These are phyloP conservation scores for Ambrosia hybrid DNA, from an alignment of 140 eudicot genomes.

Conservation along the genomic window DNA sequence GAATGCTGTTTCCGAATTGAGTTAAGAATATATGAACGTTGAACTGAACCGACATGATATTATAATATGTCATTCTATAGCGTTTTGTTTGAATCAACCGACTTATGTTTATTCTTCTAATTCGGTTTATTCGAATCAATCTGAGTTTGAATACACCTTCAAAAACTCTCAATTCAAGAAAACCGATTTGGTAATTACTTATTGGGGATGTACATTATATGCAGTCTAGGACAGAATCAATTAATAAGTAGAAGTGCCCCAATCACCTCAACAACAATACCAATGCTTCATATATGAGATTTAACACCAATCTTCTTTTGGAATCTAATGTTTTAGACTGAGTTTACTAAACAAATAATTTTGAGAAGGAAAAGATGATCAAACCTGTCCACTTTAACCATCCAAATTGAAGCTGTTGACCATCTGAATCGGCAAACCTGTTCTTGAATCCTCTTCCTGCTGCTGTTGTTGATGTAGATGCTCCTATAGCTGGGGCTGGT, in stretches of 20 bases:
- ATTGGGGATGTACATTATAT: background rate
- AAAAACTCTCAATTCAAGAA: background rate
- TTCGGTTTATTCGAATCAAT: background rate
- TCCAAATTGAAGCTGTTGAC: slow-evolving; percentile 26
- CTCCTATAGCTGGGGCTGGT: slow-evolving; percentile 28
- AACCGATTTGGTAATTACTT: background rate
- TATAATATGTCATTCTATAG: too few relatives aligned
- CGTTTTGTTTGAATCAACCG: too few relatives aligned
- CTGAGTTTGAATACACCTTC: background rate
- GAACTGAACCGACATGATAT: background rate
- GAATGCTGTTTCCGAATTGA: background rate
- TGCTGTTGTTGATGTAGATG: slow-evolving; percentile 22
- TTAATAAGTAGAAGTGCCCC: background rate
- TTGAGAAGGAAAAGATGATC: slow-evolving; percentile 19
- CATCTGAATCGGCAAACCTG: slow-evolving; percentile 29
- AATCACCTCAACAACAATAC: background rate
- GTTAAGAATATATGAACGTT: background rate
- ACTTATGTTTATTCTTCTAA: too few relatives aligned
- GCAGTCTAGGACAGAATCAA: background rate
- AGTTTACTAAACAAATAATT: slow-evolving; percentile 17
- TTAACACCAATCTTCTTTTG: slow-evolving; percentile 10
- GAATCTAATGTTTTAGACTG: slow-evolving; percentile 7
- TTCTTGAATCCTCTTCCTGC: slow-evolving; percentile 33
- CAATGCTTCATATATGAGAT: slow-evolving; percentile 6
- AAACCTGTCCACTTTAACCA: slow-evolving; percentile 39